Evolutionary conservation across 495 filamentous ascomycete species (phyloP).

Genomic region (Acidiella bohemica): DNA sequence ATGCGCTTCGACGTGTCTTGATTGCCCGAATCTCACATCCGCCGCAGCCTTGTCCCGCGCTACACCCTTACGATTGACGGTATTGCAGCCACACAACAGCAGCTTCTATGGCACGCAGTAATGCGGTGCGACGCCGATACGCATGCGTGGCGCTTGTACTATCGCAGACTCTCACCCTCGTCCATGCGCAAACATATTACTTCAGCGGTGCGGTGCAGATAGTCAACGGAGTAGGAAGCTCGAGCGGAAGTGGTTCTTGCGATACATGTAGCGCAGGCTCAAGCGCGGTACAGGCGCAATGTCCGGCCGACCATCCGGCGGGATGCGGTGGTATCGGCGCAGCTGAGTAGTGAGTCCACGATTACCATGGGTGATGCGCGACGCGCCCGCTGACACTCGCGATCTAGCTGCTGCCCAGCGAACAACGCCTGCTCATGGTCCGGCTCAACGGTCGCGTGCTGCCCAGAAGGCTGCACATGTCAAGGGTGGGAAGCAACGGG

Average conservation of each 20-base stretch:
- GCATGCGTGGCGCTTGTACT: too few relatives aligned
- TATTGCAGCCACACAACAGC: too few relatives aligned
- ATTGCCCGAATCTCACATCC: too few relatives aligned
- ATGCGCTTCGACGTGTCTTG: too few relatives aligned
- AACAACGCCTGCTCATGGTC: conserved; percentile 22
- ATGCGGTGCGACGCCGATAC: background rate
- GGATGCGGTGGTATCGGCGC: conserved; percentile 22
- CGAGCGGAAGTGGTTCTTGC: conserved; percentile 1
- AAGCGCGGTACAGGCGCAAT: conserved; percentile 19
- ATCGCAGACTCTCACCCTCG: background rate
- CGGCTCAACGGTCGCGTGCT: conserved; percentile 25
- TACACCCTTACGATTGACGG: too few relatives aligned
- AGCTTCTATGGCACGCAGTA: conserved; percentile 2
- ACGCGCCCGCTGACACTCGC: background rate
- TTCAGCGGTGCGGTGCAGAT: conserved; percentile 19
- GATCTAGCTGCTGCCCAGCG: conserved; percentile 26
- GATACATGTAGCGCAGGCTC: conserved; percentile 5
- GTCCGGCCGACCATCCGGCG: conserved; percentile 24
- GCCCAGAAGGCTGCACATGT: conserved; percentile 24
- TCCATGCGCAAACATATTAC: conserved; percentile 11
- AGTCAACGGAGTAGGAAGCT: too few relatives aligned
- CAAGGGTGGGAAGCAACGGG: conserved; percentile 12
- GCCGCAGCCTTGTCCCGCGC: too few relatives aligned
- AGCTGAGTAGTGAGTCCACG: conserved; percentile 23
- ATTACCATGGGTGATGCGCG: background rate